Evolutionary conservation across 1,284 basidiomycete genomes (phyloP), one percentile per base, ranked within the genome.

Genomic region (Leccinum huronense): DNA sequence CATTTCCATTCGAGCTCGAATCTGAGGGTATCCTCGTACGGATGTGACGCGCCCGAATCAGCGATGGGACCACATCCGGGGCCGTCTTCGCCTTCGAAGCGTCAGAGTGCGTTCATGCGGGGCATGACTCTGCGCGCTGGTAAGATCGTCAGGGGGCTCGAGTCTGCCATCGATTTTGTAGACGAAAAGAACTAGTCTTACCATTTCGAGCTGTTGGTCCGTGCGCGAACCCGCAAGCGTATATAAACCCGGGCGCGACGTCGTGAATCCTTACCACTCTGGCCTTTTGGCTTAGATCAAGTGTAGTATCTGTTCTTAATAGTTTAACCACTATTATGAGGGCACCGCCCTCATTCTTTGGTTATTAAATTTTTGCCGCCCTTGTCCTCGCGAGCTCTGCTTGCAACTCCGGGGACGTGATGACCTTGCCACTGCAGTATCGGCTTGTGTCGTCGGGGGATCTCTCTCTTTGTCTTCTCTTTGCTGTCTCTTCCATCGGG

Each of bases 281-380:
- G 91, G 88, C 91, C 91, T 89, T 90, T 91, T 91, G 91, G 91
- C 89, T 92, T 94, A 91, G 91, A 92, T 91, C 90, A 93, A 93
- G 91, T 93, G 91, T 93, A 93, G 91, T 92, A 92, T 74, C 71
- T 72, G 73, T 75, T 72, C 73, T 75, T 73, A 68, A 74, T 70
- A 72, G 70, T 72, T 72, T 72, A 73, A 76, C 67, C 74, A 75
- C 74, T 73, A 76, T 76, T 75, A 73, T 75, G 72, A 65, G 69
- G 72, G 74, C 74, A 73, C 69, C 63, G 72, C 72, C 65, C 67
- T 70, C 68, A 75, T 76, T 74, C 3, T 75, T 59, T 75, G 72
- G 72, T 73, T 73, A 73, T 73, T 63, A 65, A 75, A 75, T 73
- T 73, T 73, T 73, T 75, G 72, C 42, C 63, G 68, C 76, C 73